A percentile compares a stretch with the other conserved stretches of the same genome.
Conservation (phyloP, 2,329 filamentous ascomycete genomes). For the Alternaria ventricosa region DNA sequence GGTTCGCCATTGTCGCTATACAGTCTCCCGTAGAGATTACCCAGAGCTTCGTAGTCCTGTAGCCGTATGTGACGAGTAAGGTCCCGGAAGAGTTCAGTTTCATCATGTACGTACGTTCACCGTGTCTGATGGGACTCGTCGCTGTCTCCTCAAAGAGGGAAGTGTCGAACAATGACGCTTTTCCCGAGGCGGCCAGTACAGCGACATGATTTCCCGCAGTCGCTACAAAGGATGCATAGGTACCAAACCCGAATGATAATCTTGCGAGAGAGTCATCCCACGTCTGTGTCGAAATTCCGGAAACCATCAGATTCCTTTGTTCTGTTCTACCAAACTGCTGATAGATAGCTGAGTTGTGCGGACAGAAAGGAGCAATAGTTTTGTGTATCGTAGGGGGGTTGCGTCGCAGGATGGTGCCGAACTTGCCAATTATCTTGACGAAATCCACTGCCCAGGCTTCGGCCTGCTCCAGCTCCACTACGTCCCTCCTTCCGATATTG, state of each 20-base stretch:
- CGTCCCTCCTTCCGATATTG: not conserved
- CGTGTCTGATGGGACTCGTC: not conserved
- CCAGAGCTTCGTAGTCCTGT: not conserved
- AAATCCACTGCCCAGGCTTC: not conserved
- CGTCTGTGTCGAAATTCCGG: not conserved
- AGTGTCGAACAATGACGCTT: not conserved
- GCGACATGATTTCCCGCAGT: not conserved
- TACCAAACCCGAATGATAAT: not conserved
- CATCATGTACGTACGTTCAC: not conserved
- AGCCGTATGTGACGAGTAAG: not conserved
- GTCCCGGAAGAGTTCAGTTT: not conserved
- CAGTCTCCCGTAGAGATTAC: not conserved
- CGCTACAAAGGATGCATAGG: not conserved
- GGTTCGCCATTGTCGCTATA: not conserved
- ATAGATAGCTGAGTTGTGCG: not conserved
- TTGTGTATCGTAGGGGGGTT: not conserved
- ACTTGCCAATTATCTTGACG: not conserved
- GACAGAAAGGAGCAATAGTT: not conserved
- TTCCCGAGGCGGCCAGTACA: not conserved
- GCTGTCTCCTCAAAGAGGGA: not conserved
- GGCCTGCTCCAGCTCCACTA: not conserved
- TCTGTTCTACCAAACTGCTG: not conserved
- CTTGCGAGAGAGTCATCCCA: not conserved
- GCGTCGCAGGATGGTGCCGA: not conserved
- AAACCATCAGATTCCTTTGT: not conserved